Base-by-base conservation (phyloP, 495 filamentous ascomycete species). In the Penicillium goetzii region DNA sequence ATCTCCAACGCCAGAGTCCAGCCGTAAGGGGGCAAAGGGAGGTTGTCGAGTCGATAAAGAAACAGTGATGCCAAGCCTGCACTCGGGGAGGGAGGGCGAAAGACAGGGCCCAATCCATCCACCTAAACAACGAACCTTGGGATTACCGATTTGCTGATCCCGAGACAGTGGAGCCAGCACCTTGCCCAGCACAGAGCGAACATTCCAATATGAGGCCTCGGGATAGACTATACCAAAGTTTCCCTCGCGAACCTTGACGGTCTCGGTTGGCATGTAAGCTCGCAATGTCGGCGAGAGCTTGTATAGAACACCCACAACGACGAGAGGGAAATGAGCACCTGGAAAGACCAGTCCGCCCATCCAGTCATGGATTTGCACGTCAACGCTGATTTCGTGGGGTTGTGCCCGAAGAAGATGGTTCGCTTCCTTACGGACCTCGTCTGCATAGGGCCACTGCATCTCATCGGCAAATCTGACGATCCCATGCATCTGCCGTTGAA, bases 101-200 rank as follows among this genome's bases (percentile, higher is more conserved):
- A 14, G 49, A 32, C 49, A 52, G 0, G 49, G 49, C 49, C 49
- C 49, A 32, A 52, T n/a, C 49, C 49, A 52, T 11, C 49, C 49
- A 6, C 49, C 49, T 19, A 52, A 32, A 52, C 12, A 32, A 32
- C 26, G 25, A 14, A 52, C 15, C 25, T 52, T 21, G 25, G 17
- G 12, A 25, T 25, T 25, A 3, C 6, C 26, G 32, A 25, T 26
- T 7, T 28, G 25, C 25, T 52, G 28, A 30, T 40, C 36, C 36
- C 36, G 49, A 52, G 28, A 26, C 3, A 56, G 54, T 26, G 54
- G 54, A 11, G 54, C 54, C 9, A 56, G n/a, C 1, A 56, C 54
- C 19, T 56, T 56, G 55, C 60, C 60, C 19, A 62, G 36, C 10
- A 62, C 60, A 8, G 60, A 55, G 6, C 60, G 60, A 8, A 17